Evolutionary conservation across 2,329 filamentous ascomycete genomes (phyloP).

Genomic region (Chrysoporthe puriensis): DNA sequence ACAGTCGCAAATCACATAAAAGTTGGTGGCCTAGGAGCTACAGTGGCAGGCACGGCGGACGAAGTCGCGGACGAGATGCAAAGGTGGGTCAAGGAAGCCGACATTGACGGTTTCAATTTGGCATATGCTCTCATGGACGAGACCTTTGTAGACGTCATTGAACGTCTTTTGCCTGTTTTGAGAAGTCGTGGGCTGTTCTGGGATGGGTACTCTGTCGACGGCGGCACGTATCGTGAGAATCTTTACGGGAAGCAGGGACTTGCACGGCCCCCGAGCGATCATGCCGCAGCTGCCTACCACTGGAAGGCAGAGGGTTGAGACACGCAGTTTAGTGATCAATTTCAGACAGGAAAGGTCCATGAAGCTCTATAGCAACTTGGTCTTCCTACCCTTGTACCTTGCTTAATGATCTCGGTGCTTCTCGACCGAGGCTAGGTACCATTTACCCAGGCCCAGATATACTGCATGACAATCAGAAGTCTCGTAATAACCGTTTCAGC

Average conservation of each 20-base stretch:
- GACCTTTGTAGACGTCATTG: slow-evolving; percentile 69
- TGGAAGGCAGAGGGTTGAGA: slow-evolving; percentile 30
- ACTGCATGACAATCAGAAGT: no score
- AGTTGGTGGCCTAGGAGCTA: slow-evolving; percentile 31
- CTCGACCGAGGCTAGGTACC: no score
- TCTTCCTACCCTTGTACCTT: no score
- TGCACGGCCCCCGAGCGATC: slow-evolving; percentile 19
- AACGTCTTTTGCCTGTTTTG: slow-evolving; percentile 68
- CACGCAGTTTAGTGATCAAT: background rate
- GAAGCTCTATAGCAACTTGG: no score
- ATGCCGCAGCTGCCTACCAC: slow-evolving; percentile 20
- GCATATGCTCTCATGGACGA: slow-evolving; percentile 70
- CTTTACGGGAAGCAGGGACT: slow-evolving; percentile 53
- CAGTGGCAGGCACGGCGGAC: slow-evolving; percentile 25
- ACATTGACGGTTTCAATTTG: slow-evolving; percentile 33
- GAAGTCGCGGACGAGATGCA: slow-evolving; percentile 28
- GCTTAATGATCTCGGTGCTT: no score
- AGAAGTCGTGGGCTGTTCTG: slow-evolving; percentile 61
- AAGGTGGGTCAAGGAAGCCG: slow-evolving; percentile 25
- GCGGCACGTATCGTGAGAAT: slow-evolving; percentile 65
- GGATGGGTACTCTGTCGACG: slow-evolving; percentile 56
- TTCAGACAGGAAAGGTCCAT: background rate
- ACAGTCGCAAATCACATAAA: slow-evolving; percentile 31
- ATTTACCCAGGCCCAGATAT: no score
- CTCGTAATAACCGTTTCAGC: no score